phyloP scores from a whole-genome alignment of 306 rosid genomes.

The Styphnolobium japonicum region DNA sequence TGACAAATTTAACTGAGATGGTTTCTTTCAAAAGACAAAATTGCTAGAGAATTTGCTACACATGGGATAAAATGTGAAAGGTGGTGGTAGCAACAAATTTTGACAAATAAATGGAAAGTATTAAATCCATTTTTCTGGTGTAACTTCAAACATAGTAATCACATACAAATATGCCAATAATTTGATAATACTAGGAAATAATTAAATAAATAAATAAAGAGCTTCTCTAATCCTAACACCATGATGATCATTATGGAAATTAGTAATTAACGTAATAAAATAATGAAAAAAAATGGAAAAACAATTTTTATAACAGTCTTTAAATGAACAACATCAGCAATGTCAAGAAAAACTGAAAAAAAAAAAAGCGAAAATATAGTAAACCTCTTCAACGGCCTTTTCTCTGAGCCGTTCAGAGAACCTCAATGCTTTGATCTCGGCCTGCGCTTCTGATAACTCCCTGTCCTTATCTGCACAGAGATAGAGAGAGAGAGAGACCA shows the following conservation, averaged over 20 bases:
- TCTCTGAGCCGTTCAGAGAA: conserved; percentile 65
- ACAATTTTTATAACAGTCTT: background rate
- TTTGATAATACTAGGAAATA: background rate
- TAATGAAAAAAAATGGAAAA: background rate
- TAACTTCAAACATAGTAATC: conserved; percentile 7
- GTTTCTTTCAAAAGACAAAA: background rate
- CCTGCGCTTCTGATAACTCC: conserved; percentile 62
- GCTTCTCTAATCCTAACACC: background rate
- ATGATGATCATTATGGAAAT: background rate
- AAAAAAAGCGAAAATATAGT: background rate
- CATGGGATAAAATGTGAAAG: background rate
- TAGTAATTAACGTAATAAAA: background rate
- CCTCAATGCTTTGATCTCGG: conserved; percentile 67
- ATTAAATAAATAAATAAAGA: too few relatives aligned
- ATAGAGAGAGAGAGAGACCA: background rate
- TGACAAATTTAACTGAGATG: background rate
- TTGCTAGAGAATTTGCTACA: background rate
- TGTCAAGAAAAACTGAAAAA: background rate
- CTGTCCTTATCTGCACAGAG: conserved; percentile 62
- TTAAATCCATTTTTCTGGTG: background rate
- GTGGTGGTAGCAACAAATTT: background rate
- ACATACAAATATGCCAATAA: background rate
- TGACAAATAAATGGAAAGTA: background rate
- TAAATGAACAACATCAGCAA: background rate
- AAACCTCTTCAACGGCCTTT: conserved; percentile 88